Conservation (phyloP, 2,329 filamentous ascomycete species). For the Penicillium sp. region DNA sequence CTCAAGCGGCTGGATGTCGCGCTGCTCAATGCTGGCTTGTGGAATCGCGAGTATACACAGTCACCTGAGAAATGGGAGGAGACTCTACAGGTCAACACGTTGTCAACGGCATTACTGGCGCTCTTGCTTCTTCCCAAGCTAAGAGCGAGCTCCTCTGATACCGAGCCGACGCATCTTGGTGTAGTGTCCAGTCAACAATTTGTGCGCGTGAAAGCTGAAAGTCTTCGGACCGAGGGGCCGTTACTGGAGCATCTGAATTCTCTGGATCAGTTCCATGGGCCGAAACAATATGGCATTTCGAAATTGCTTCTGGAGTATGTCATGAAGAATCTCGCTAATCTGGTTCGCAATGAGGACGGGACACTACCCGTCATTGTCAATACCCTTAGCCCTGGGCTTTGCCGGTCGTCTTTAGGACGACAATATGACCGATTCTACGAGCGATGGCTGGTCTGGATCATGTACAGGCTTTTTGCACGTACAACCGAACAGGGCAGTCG, state of each 20-base stretch:
- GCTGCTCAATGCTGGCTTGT: constrained; percentile 55
- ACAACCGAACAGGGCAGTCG: constrained; percentile 53
- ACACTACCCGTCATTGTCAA: constrained; percentile 52
- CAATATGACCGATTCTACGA: constrained; percentile 47
- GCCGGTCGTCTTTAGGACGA: constrained; percentile 50
- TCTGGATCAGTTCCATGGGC: constrained; percentile 36
- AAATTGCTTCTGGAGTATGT: constrained; percentile 53
- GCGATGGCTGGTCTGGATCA: constrained; percentile 41
- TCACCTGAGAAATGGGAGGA: constrained; percentile 57
- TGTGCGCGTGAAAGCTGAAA: constrained; percentile 40
- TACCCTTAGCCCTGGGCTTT: constrained; percentile 54
- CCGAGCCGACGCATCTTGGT: constrained; percentile 49
- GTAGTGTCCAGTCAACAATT: constrained; percentile 54
- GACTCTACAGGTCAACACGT: constrained; percentile 63
- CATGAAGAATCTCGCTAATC: constrained; percentile 45
- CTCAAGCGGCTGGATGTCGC: constrained; percentile 52
- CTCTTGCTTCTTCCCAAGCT: constrained; percentile 59
- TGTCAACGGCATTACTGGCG: constrained; percentile 62
- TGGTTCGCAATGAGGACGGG: constrained; percentile 41
- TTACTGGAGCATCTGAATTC: constrained; percentile 46
- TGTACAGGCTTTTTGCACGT: constrained; percentile 49
- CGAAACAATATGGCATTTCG: constrained; percentile 49
- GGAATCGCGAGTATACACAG: constrained; percentile 44
- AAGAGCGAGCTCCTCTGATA: constrained; percentile 39
- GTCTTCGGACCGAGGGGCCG: constrained; percentile 37